Evolutionary conservation across 2,329 filamentous ascomycete genomes (phyloP).

Genomic region (Hypoxylon sp.): DNA sequence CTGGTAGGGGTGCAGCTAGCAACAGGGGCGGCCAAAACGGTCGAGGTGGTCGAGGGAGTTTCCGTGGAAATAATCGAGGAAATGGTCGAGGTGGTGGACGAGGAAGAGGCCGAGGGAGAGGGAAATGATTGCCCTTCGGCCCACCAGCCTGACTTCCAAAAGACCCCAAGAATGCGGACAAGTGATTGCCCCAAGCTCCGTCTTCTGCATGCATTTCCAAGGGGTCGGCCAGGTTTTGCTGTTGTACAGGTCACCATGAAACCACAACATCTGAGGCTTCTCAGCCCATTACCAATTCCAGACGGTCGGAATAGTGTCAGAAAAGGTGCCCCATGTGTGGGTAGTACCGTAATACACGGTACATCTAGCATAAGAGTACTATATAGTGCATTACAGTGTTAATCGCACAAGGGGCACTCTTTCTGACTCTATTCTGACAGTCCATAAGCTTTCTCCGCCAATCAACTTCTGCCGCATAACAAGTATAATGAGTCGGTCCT

Average conservation of each 20-base stretch:
- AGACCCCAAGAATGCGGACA: not conserved
- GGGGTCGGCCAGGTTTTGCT: not conserved
- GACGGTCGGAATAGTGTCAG: too few relatives aligned
- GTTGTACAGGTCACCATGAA: not conserved
- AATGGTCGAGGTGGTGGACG: slow-evolving; percentile 29
- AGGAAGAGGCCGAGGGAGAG: slow-evolving; percentile 31
- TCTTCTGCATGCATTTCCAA: not conserved
- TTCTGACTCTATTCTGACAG: not conserved
- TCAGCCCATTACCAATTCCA: too few relatives aligned
- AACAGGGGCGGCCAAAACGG: slow-evolving; percentile 53
- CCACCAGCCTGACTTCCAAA: not conserved
- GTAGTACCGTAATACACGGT: too few relatives aligned
- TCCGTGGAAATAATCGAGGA: slow-evolving; percentile 27
- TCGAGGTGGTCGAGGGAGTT: slow-evolving; percentile 55
- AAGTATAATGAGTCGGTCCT: not conserved
- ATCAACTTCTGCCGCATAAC: not conserved
- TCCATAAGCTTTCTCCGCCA: not conserved
- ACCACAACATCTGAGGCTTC: not conserved
- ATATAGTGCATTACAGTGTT: too few relatives aligned
- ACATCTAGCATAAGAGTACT: too few relatives aligned
- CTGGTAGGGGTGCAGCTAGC: slow-evolving; percentile 34
- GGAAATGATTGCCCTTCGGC: slow-evolving; percentile 5
- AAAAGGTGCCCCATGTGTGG: too few relatives aligned
- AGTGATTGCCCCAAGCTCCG: not conserved
- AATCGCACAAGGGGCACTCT: too few relatives aligned